Evolutionary conservation across 2,329 filamentous ascomycete genomes (phyloP).

Genomic region (Beauveria rudraprayagi): DNA sequence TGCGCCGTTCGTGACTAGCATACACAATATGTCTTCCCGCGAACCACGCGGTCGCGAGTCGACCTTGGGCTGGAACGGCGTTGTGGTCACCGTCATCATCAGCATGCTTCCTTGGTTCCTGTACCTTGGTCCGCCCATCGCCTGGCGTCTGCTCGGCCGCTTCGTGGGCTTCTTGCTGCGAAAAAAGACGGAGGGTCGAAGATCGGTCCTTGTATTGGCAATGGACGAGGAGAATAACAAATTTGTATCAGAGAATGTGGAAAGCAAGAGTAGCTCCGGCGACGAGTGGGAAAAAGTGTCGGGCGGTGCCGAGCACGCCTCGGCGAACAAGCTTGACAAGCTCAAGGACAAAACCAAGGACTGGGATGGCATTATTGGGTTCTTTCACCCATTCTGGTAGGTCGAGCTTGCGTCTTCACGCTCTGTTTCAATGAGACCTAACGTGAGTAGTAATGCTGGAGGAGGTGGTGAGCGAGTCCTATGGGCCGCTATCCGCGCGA

Average conservation of each 20-base stretch:
- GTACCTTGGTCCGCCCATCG: conserved; percentile 25
- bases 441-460: conserved; percentile 69
- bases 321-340: conserved; percentile 22
- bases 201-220: conserved; percentile 46
- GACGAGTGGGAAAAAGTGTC: conserved; percentile 67
- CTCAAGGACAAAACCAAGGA: conserved; percentile 39
- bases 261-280: conserved; percentile 34
- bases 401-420: conserved; percentile 20
- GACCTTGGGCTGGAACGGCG: conserved; percentile 18
- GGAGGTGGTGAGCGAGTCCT: conserved; percentile 93
- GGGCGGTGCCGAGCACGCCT: conserved; percentile 31
- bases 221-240: conserved; percentile 39
- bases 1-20: conserved; percentile 22
- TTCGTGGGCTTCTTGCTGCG: conserved; percentile 52
- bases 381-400: conserved; percentile 97
- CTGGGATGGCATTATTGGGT: conserved; percentile 83
- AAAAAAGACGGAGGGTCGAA: conserved; percentile 55
- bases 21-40: conserved; percentile 18
- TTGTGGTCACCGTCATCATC: conserved; percentile 8
- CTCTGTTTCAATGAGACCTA: background rate
- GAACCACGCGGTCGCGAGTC: conserved; percentile 22
- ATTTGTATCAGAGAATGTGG: conserved; percentile 25
- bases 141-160: conserved; percentile 33
- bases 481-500: conserved; percentile 90
- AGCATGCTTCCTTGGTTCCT: conserved; percentile 23